Conservation (phyloP, 257 asterid species). For the Gynochthodes officinalis region DNA sequence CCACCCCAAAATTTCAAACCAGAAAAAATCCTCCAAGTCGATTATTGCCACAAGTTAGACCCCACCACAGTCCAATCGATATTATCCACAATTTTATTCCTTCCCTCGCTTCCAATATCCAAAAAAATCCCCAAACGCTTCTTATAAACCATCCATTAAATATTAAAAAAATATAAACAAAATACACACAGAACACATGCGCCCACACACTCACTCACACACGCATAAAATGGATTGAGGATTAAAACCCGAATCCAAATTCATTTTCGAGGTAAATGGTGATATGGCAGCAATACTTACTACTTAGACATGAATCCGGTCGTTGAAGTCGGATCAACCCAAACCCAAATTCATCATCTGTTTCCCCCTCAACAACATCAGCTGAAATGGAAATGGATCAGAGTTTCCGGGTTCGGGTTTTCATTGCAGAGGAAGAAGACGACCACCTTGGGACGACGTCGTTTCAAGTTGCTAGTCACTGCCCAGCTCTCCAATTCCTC, state of each 20-base stretch:
- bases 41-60: constrained; percentile 5
- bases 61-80: constrained; percentile 25
- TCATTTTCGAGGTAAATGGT: constrained; percentile 10
- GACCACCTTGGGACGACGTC: constrained; percentile 41
- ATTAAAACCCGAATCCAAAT: not conserved
- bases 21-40: not conserved
- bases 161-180: not conserved
- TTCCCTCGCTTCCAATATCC: not conserved
- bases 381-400: constrained; percentile 36
- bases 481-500: constrained; percentile 67
- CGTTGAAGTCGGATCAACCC: constrained; percentile 30
- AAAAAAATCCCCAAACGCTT: not conserved
- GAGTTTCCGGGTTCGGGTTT: constrained; percentile 32
- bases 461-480: constrained; percentile 40
- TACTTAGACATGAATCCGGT: constrained; percentile 44
- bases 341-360: constrained; percentile 18
- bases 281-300: constrained; percentile 41
- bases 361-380: constrained; percentile 27
- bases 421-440: constrained; percentile 35
- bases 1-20: not conserved
- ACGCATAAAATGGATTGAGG: not conserved
- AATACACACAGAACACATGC: not conserved
- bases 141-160: not conserved
- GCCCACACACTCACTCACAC: not conserved
- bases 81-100: constrained; percentile 35